Conservation (phyloP, 169 alveolate species). For the Plasmodium yoelii region DNA sequence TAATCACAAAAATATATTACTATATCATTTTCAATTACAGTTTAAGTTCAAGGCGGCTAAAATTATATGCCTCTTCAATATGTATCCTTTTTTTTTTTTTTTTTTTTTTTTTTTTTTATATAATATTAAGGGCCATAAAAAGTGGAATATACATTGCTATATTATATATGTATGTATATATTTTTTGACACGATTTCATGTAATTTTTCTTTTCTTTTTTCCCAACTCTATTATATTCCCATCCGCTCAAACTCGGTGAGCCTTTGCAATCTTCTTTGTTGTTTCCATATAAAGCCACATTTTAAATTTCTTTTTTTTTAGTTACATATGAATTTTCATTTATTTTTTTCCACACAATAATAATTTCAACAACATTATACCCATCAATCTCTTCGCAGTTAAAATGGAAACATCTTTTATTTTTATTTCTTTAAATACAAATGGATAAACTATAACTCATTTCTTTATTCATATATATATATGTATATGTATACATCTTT, state of each 20-base stretch:
- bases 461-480: neutral
- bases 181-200: neutral
- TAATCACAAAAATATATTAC: too few species aligned
- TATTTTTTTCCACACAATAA: neutral
- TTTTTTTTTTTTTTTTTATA: neutral
- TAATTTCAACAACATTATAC: neutral
- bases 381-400: neutral
- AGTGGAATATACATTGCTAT: neutral
- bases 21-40: too few species aligned
- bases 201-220: slow-evolving; percentile 2
- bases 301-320: neutral
- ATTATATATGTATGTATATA: too few species aligned
- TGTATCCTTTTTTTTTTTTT: neutral
- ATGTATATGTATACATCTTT: too few species aligned
- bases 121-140: neutral
- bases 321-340: neutral
- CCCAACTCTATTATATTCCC: neutral
- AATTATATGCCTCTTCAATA: too few species aligned
- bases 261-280: neutral
- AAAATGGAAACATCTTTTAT: neutral
- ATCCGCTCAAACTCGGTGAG: neutral
- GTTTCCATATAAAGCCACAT: neutral
- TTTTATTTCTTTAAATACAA: neutral
- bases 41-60: too few species aligned
- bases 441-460: too few species aligned